phyloP scores from a whole-genome alignment of 345 rosid species.

The Gossypium thurberi region DNA sequence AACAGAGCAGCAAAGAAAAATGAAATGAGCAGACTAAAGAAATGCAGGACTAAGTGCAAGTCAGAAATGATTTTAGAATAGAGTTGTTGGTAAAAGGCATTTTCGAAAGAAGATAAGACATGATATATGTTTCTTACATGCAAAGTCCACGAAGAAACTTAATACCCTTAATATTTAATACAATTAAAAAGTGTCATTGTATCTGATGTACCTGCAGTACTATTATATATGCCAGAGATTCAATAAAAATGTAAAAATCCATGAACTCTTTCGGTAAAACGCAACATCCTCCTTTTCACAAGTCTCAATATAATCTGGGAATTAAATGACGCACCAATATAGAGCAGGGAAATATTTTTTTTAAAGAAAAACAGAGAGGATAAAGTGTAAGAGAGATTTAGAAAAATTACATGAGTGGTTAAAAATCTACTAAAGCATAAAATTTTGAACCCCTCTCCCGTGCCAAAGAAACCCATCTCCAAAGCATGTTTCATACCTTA shows the following conservation, averaged over 20 bases:
- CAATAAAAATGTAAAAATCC: background rate
- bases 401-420: background rate
- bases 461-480: background rate
- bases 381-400: background rate
- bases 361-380: background rate
- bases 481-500: conserved; percentile 47
- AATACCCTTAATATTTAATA: background rate
- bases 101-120: background rate
- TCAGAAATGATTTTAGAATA: background rate
- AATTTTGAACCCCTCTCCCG: background rate
- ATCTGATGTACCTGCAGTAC: background rate
- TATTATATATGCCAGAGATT: background rate
- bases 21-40: background rate
- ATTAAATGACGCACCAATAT: background rate
- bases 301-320: background rate
- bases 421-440: background rate
- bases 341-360: background rate
- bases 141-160: conserved; percentile 1
- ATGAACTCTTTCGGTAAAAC: background rate
- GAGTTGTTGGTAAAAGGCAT: background rate
- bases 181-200: background rate
- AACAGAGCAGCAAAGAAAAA: background rate
- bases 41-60: background rate
- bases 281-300: background rate
- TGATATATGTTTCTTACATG: background rate